Conservation (phyloP, 2,329 filamentous ascomycete genomes). For the Neonectria punicea region DNA sequence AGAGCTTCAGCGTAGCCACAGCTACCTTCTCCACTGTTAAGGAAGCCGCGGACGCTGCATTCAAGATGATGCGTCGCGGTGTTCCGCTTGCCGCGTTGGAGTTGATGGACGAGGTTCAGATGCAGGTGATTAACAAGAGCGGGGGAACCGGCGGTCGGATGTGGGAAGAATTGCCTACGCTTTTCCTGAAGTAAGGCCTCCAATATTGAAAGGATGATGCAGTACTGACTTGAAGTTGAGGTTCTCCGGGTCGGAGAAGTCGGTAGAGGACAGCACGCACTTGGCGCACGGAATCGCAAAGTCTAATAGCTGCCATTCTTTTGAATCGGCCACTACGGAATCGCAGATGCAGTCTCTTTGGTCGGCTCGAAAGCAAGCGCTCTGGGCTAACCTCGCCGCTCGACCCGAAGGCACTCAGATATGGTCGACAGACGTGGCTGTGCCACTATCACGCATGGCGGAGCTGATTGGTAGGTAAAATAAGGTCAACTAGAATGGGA, state of each 20-base stretch:
- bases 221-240: conserved; percentile 73
- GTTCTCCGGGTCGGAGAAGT: conserved; percentile 61
- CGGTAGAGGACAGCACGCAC: conserved; percentile 60
- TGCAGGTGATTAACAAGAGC: conserved; percentile 63
- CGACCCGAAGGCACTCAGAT: conserved; percentile 69
- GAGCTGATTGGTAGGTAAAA: conserved; percentile 53
- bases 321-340: conserved; percentile 73
- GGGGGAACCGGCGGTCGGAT: conserved; percentile 62
- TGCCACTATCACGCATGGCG: conserved; percentile 76
- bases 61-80: conserved; percentile 75
- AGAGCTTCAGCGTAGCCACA: conserved; percentile 76
- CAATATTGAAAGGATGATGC: conserved; percentile 23
- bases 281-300: conserved; percentile 66
- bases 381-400: conserved; percentile 78
- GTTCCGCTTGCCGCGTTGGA: conserved; percentile 83
- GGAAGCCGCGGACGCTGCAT: conserved; percentile 76
- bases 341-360: conserved; percentile 77
- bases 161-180: conserved; percentile 73
- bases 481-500: background rate
- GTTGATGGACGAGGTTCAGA: conserved; percentile 83
- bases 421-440: conserved; percentile 85
- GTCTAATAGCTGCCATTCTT: conserved; percentile 62
- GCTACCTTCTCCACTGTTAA: conserved; percentile 60
- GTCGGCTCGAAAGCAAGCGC: conserved; percentile 78
- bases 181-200: conserved; percentile 69